phyloP scores from a whole-genome alignment of 306 rosid species.

The Bauhinia variegata region DNA sequence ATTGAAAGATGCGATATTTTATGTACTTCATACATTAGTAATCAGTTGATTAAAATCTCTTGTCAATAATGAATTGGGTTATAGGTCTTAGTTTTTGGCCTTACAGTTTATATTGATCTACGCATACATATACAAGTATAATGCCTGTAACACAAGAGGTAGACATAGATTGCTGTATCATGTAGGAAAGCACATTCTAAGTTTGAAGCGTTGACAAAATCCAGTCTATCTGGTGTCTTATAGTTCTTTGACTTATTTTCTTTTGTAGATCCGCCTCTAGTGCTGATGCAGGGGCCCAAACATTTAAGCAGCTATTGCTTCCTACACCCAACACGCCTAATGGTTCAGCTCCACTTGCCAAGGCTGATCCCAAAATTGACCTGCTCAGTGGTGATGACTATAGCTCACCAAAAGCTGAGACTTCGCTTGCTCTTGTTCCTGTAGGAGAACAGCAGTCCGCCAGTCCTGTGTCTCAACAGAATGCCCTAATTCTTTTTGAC shows the following conservation, averaged over 20 bases:
- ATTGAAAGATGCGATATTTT: conserved; percentile 18
- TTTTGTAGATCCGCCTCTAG: conserved; percentile 66
- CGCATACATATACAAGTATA: background rate
- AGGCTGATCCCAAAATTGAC: conserved; percentile 72
- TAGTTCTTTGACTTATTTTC: conserved; percentile 34
- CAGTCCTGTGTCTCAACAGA: conserved; percentile 67
- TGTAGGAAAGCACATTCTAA: too few species aligned
- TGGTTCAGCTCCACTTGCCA: conserved; percentile 49
- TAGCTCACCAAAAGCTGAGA: conserved; percentile 78
- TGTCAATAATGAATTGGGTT: too few species aligned
- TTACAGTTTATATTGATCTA: conserved; percentile 25
- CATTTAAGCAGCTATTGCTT: conserved; percentile 75
- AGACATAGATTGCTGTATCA: conserved; percentile 25
- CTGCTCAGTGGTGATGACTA: conserved; percentile 95
- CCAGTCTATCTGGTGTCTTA: conserved; percentile 23
- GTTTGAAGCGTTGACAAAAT: conserved; percentile 17
- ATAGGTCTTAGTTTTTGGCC: background rate
- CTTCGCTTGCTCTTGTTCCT: conserved; percentile 89
- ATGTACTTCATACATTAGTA: conserved; percentile 12
- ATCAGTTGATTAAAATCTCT: conserved; percentile 4
- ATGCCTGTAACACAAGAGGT: background rate
- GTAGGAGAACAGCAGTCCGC: conserved; percentile 67
- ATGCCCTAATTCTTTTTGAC: conserved; percentile 85
- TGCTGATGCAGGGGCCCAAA: conserved; percentile 63
- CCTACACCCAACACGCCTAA: conserved; percentile 72